Percentiles rank a stretch among this genome's conserved stretches.
These are phyloP conservation scores for Phaffomyces thermotolerans DNA, from an alignment of 805 yeast species.

Conservation along the genomic window DNA sequence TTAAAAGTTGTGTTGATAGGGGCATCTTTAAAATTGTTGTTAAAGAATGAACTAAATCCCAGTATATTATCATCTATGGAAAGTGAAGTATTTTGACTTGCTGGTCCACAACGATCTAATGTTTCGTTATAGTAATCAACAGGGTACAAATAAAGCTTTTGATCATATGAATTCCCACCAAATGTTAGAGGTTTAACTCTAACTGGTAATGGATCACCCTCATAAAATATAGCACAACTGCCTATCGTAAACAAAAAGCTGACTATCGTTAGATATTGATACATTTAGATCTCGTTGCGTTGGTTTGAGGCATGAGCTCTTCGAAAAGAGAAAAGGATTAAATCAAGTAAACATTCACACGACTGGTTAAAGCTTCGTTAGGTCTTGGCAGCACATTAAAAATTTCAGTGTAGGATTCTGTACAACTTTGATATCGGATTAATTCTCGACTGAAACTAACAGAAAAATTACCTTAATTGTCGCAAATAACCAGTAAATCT, in stretches of 20 bases:
- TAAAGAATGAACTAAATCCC: constrained; percentile 8
- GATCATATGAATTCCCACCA: constrained; percentile 22
- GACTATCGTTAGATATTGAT: background rate
- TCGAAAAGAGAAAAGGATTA: background rate
- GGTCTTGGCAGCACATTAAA: no score
- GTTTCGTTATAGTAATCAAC: constrained; percentile 20
- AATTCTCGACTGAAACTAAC: no score
- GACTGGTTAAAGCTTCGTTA: no score
- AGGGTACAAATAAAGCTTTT: constrained; percentile 20
- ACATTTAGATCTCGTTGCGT: background rate
- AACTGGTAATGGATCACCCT: constrained; percentile 15
- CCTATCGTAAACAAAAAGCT: background rate
- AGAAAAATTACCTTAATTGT: no score
- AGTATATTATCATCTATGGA: constrained; percentile 5
- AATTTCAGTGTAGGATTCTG: no score
- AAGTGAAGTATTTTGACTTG: constrained; percentile 3
- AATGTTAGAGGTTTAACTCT: constrained; percentile 20
- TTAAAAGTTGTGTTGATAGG: constrained; percentile 20
- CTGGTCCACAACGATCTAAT: constrained; percentile 16
- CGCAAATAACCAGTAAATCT: no score
- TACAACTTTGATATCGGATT: no score
- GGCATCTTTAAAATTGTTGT: constrained; percentile 12
- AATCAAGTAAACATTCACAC: background rate
- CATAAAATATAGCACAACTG: constrained; percentile 5
- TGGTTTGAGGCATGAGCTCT: background rate